Conservation (phyloP, 441 rosid species). For the Pelargonium fulgidum region DNA sequence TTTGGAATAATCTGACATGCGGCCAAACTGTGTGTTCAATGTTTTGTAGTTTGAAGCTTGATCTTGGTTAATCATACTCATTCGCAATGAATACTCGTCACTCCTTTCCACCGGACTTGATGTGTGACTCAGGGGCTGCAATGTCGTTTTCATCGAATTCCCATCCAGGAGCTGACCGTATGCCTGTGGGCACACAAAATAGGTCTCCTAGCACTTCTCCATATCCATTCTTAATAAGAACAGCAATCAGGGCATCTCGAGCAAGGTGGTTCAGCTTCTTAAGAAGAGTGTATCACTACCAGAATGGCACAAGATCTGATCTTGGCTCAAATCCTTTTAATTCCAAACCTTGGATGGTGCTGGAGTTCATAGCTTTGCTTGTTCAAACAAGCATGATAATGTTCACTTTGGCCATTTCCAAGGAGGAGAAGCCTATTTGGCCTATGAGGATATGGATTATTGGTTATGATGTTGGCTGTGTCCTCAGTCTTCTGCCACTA, state of each 20-base stretch:
- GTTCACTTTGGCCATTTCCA: constrained; percentile 55
- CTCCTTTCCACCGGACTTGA: constrained; percentile 39
- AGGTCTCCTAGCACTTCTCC: constrained; percentile 40
- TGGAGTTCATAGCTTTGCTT: constrained; percentile 59
- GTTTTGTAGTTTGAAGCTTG: constrained; percentile 17
- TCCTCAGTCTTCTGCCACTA: constrained; percentile 59
- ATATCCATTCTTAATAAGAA: constrained; percentile 47
- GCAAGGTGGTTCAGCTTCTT: constrained; percentile 86
- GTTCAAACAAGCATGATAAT: constrained; percentile 58
- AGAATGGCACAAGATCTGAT: constrained; percentile 83
- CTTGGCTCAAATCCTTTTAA: constrained; percentile 91
- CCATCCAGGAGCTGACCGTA: constrained; percentile 30
- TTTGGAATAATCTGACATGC: no score
- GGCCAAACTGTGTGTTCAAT: neutral
- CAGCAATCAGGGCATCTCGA: constrained; percentile 74
- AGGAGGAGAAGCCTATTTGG: constrained; percentile 76
- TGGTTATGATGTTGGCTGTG: constrained; percentile 76
- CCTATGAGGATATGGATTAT: constrained; percentile 85
- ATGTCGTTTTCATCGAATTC: constrained; percentile 47
- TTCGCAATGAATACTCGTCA: constrained; percentile 67
- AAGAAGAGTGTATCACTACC: constrained; percentile 92
- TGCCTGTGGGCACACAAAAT: constrained; percentile 25
- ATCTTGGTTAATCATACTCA: neutral
- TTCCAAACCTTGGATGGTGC: constrained; percentile 74
- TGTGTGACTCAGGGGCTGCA: constrained; percentile 34